These are phyloP conservation scores for Pseudopyrenochaeta lycopersici DNA, from an alignment of 2,329 filamentous ascomycete species.

Conservation along the genomic window DNA sequence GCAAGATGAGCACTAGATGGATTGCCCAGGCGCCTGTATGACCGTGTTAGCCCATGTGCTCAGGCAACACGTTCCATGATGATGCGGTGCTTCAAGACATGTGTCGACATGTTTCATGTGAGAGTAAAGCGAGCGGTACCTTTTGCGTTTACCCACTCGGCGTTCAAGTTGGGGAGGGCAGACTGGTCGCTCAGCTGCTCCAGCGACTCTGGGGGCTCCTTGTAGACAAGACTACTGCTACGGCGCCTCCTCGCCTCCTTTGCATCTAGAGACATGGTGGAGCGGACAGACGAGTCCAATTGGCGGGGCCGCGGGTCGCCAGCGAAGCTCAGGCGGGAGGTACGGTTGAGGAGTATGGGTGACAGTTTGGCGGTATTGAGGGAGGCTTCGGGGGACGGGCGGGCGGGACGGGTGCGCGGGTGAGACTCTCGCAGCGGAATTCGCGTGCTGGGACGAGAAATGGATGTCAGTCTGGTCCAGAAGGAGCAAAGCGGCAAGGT, in stretches of 20 bases:
- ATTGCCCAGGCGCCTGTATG: slow-evolving; percentile 92
- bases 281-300: slow-evolving; percentile 33
- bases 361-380: slow-evolving; percentile 93
- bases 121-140: slow-evolving; percentile 62
- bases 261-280: slow-evolving; percentile 53
- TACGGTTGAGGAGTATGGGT: slow-evolving; percentile 87
- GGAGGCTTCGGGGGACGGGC: slow-evolving; percentile 9
- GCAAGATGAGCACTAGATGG: slow-evolving; percentile 89
- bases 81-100: background rate
- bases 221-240: slow-evolving; percentile 98
- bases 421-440: slow-evolving; percentile 4
- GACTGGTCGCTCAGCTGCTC: slow-evolving; percentile 98
- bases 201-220: slow-evolving; percentile 93
- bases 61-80: background rate
- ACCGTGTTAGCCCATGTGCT: slow-evolving; percentile 17
- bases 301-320: slow-evolving; percentile 70
- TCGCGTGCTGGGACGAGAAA: slow-evolving; percentile 2
- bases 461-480: slow-evolving; percentile 13
- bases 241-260: slow-evolving; percentile 81
- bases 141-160: slow-evolving; percentile 99
- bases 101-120: background rate
- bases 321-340: slow-evolving; percentile 81
- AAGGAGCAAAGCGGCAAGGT: slow-evolving; percentile 17
- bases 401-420: slow-evolving; percentile 1
- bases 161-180: slow-evolving; percentile 92